A percentile compares a stretch with the other conserved stretches of the same genome.
Evolutionary conservation across 2,329 filamentous ascomycete species (phyloP).

Genomic region (Alternaria ethzedia): DNA sequence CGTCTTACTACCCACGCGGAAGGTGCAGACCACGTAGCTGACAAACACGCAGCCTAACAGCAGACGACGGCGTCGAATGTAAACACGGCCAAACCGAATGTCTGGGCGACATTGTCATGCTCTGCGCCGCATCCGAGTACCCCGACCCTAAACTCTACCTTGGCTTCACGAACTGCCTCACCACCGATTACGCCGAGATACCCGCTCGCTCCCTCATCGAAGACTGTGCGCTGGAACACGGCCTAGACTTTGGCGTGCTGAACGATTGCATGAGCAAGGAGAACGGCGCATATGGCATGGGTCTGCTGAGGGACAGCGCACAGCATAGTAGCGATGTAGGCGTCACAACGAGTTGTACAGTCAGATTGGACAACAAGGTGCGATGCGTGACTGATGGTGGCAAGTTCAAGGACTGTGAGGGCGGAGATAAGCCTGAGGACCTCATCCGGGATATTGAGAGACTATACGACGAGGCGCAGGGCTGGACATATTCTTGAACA

Average conservation of each 20-base stretch:
- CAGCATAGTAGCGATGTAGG: slow-evolving; percentile 61
- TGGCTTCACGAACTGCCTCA: slow-evolving; percentile 91
- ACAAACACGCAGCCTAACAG: slow-evolving; percentile 58
- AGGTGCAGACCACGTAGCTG: background rate
- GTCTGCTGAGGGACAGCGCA: slow-evolving; percentile 72
- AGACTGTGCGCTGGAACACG: slow-evolving; percentile 89
- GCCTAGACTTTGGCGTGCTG: slow-evolving; percentile 79
- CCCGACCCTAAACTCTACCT: slow-evolving; percentile 86
- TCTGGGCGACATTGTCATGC: slow-evolving; percentile 91
- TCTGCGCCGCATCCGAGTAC: slow-evolving; percentile 85
- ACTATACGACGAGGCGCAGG: slow-evolving; percentile 57
- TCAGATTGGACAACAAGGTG: slow-evolving; percentile 73
- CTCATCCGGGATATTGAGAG: slow-evolving; percentile 79
- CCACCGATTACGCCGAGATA: slow-evolving; percentile 75
- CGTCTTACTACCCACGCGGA: slow-evolving; percentile 28
- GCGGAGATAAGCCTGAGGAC: slow-evolving; percentile 70
- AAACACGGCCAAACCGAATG: slow-evolving; percentile 90
- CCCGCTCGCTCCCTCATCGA: slow-evolving; percentile 79
- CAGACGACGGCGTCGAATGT: slow-evolving; percentile 84
- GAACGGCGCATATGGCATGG: slow-evolving; percentile 73
- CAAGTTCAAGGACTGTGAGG: slow-evolving; percentile 79
- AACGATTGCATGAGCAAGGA: slow-evolving; percentile 83
- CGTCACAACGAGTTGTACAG: slow-evolving; percentile 57
- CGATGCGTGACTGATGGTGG: slow-evolving; percentile 85
- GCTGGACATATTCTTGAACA: slow-evolving; percentile 32